These are phyloP conservation scores for Aspergillus sergii DNA, from an alignment of 2,329 filamentous ascomycete genomes.

Conservation along the genomic window DNA sequence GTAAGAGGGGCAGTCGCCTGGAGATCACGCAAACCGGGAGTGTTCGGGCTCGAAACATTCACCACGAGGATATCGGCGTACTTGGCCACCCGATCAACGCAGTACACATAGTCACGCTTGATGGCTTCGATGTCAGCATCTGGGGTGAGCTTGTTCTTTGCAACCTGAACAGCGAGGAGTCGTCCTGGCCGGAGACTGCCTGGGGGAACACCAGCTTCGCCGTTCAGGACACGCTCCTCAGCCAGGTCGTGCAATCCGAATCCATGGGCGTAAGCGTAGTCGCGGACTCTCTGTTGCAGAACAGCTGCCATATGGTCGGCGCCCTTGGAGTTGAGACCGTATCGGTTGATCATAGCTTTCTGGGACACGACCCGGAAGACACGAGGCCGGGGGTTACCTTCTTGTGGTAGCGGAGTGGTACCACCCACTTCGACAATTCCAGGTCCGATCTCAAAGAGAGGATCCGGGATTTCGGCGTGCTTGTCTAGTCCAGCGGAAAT, in stretches of 20 bases:
- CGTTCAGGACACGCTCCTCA: conserved; percentile 75
- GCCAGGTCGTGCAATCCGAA: conserved; percentile 64
- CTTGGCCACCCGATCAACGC: conserved; percentile 76
- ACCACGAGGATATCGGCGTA: conserved; percentile 98
- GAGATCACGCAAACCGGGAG: conserved; percentile 82
- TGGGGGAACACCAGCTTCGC: conserved; percentile 73
- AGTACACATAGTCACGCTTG: conserved; percentile 79
- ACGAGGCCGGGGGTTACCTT: conserved; percentile 82
- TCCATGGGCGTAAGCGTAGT: conserved; percentile 72
- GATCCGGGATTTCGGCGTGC: conserved; percentile 83
- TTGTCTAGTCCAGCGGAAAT: conserved; percentile 98
- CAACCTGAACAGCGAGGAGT: conserved; percentile 85
- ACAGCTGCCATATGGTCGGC: conserved; percentile 82
- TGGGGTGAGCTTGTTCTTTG: conserved; percentile 93
- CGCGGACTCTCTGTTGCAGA: conserved; percentile 74
- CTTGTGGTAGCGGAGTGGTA: conserved; percentile 82
- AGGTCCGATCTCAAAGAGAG: conserved; percentile 81
- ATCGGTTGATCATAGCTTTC: conserved; percentile 90
- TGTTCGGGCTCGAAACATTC: conserved; percentile 97
- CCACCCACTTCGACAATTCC: conserved; percentile 91
- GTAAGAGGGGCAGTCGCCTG: conserved; percentile 85
- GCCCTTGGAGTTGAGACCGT: conserved; percentile 89
- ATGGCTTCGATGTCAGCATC: conserved; percentile 84
- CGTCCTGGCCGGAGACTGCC: conserved; percentile 77
- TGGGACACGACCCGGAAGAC: conserved; percentile 84